phyloP scores from a whole-genome alignment of 2,329 filamentous ascomycete species.

The Monosporascus cannonballus region DNA sequence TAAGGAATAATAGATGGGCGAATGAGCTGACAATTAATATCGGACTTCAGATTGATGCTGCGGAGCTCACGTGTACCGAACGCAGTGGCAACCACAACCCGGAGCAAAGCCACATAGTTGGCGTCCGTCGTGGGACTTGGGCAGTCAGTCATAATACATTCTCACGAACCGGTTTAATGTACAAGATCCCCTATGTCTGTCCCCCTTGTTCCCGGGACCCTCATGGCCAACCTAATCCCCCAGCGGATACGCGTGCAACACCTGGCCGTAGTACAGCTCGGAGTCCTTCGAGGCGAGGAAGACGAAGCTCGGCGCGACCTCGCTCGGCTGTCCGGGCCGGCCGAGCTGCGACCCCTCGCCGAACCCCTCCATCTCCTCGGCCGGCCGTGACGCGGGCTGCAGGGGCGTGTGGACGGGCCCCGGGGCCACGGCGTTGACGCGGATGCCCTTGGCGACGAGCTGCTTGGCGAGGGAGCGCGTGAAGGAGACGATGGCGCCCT shows the following conservation, averaged over 20 bases:
- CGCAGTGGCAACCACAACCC: too few relatives aligned
- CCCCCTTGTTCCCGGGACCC: too few relatives aligned
- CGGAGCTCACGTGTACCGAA: too few relatives aligned
- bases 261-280: slow-evolving; percentile 64
- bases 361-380: slow-evolving; percentile 63
- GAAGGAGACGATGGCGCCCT: slow-evolving; percentile 71
- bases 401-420: slow-evolving; percentile 72
- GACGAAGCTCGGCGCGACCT: slow-evolving; percentile 73
- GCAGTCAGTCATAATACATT: too few relatives aligned
- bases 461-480: slow-evolving; percentile 71
- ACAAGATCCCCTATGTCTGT: too few relatives aligned
- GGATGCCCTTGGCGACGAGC: slow-evolving; percentile 60
- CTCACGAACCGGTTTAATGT: too few relatives aligned
- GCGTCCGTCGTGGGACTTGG: too few relatives aligned
- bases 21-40: too few relatives aligned
- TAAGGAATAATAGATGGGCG: too few relatives aligned
- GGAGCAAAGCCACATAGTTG: too few relatives aligned
- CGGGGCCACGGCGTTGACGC: slow-evolving; percentile 51
- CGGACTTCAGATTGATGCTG: too few relatives aligned
- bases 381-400: slow-evolving; percentile 62
- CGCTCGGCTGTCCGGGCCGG: slow-evolving; percentile 67
- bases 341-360: slow-evolving; percentile 57
- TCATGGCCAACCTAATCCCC: neutral
- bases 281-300: slow-evolving; percentile 71
- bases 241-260: slow-evolving; percentile 27